A percentile compares a stretch with the other conserved stretches of the same genome.
Conservation (phyloP, 495 filamentous ascomycete species). For the Neurospora sublineolata region DNA sequence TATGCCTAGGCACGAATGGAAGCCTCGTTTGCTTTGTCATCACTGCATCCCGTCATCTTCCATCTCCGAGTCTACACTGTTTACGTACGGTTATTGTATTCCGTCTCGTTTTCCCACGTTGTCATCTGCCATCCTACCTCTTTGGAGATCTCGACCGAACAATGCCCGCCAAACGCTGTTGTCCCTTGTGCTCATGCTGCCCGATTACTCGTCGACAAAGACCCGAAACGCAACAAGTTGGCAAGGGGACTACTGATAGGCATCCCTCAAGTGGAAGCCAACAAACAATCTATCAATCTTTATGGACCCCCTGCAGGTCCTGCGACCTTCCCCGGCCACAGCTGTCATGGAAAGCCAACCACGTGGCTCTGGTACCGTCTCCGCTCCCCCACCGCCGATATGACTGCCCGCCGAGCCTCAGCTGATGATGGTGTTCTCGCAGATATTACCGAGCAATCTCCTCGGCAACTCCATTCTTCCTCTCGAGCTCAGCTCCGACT, state of each 20-base stretch:
- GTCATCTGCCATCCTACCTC: background rate
- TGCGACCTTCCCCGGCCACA: background rate
- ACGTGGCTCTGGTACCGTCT: background rate
- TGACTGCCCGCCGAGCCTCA: background rate
- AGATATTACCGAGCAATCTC: background rate
- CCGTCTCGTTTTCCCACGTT: background rate
- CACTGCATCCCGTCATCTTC: background rate
- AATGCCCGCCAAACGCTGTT: background rate
- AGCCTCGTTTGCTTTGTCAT: background rate
- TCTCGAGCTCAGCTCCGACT: background rate
- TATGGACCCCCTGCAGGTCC: background rate
- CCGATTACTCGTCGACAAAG: background rate
- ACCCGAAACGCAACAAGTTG: background rate
- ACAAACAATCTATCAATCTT: background rate
- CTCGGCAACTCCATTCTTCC: background rate
- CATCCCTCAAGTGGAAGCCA: background rate
- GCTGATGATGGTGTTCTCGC: background rate
- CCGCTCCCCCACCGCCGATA: background rate
- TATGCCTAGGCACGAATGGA: background rate
- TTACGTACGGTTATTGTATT: background rate
- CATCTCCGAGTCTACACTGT: background rate
- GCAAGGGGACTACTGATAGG: background rate
- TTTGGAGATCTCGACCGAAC: background rate
- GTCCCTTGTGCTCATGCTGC: background rate
- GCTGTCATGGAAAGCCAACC: background rate